Conservation (phyloP, 192 early-diverging fungal genomes). For the Coemansia sp. region DNA sequence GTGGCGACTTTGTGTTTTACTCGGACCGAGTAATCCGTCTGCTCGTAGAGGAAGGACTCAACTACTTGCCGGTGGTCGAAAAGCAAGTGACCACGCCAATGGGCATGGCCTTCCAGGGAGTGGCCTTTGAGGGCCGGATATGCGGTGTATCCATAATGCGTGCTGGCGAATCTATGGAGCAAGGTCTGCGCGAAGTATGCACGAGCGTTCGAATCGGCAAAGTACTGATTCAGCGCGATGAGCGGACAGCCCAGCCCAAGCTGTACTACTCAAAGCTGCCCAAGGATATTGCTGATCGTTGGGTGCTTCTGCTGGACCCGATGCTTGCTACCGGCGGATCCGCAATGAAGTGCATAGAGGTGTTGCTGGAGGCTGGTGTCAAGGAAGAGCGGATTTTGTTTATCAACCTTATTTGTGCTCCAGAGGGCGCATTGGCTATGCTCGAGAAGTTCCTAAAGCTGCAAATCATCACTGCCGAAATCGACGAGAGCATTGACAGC, state of each 20-base stretch:
- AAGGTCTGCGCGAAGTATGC: slow-evolving; percentile 81
- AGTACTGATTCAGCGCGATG: slow-evolving; percentile 93
- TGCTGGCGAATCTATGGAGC: slow-evolving; percentile 93
- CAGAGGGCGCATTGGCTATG: slow-evolving; percentile 79
- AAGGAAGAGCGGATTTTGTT: slow-evolving; percentile 83
- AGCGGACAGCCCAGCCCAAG: slow-evolving; percentile 87
- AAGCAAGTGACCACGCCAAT: slow-evolving; percentile 81
- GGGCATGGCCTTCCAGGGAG: slow-evolving; percentile 66
- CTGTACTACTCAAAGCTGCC: slow-evolving; percentile 93
- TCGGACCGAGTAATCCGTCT: slow-evolving; percentile 82
- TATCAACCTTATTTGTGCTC: slow-evolving; percentile 84
- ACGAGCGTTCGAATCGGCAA: slow-evolving; percentile 90
- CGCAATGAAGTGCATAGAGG: slow-evolving; percentile 88
- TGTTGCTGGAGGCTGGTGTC: slow-evolving; percentile 79
- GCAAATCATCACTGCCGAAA: slow-evolving; percentile 83
- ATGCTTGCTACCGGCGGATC: slow-evolving; percentile 98
- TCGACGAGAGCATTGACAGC: slow-evolving; percentile 79
- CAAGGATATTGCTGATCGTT: slow-evolving; percentile 77
- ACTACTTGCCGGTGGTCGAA: slow-evolving; percentile 82
- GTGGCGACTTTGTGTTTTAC: slow-evolving; percentile 94
- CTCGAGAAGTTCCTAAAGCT: slow-evolving; percentile 69
- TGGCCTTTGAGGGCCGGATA: slow-evolving; percentile 80
- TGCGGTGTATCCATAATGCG: slow-evolving; percentile 96
- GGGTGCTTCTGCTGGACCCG: slow-evolving; percentile 85
- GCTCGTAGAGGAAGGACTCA: slow-evolving; percentile 91